phyloP scores from a whole-genome alignment of 768 basidiomycete genomes.

The Boletus coccyginus region DNA sequence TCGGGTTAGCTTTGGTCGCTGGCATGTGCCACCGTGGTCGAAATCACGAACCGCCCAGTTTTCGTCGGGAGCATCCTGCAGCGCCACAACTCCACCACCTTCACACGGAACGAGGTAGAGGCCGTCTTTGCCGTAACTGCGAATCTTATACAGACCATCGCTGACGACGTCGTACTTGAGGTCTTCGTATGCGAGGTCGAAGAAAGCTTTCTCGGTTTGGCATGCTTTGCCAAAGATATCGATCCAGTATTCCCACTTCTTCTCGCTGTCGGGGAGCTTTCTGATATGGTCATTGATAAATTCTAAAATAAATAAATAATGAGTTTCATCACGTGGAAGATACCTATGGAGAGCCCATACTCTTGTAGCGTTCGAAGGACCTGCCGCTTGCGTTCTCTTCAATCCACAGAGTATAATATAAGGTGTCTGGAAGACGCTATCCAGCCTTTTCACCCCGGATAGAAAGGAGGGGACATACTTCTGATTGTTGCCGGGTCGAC shows the following conservation, averaged over 20 bases:
- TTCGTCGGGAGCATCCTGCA: neutral
- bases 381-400: neutral
- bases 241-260: neutral
- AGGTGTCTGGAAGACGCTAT: neutral
- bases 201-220: neutral
- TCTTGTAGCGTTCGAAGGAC: neutral
- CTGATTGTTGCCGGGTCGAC: neutral
- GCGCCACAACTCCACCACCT: neutral
- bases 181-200: neutral
- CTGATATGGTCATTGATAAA: neutral
- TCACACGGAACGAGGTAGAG: neutral
- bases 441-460: no score
- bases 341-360: neutral
- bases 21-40: neutral
- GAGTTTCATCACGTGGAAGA: neutral
- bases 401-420: neutral
- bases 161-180: neutral
- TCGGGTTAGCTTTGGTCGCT: neutral
- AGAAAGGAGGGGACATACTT: neutral
- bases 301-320: neutral
- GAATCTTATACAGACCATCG: neutral
- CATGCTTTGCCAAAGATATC: neutral
- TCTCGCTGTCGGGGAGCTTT: neutral
- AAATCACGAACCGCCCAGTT: neutral
- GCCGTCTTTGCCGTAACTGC: neutral